Conservation (phyloP, 345 rosid genomes). For the Gossypium longicalyx region DNA sequence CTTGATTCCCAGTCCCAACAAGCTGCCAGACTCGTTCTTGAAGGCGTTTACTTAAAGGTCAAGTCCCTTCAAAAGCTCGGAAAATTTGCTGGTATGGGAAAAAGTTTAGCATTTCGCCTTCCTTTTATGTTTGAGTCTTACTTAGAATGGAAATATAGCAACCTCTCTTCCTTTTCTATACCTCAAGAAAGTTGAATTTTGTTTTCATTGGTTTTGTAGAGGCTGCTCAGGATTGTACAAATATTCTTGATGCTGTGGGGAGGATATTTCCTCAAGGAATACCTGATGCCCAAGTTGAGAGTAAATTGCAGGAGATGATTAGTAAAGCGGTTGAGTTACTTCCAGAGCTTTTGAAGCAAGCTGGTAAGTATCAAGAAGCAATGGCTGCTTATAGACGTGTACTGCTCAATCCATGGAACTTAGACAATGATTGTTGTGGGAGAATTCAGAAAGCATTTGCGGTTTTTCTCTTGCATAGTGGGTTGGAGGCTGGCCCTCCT, state of each 20-base stretch:
- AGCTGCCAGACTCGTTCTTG: constrained; percentile 80
- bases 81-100: constrained; percentile 49
- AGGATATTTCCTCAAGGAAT: constrained; percentile 76
- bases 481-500: constrained; percentile 77
- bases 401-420: constrained; percentile 86
- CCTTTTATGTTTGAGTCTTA: constrained; percentile 8
- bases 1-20: constrained; percentile 55
- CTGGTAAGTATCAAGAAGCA: constrained; percentile 63
- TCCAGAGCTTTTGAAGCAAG: constrained; percentile 79
- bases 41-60: constrained; percentile 84
- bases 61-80: constrained; percentile 94
- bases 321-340: constrained; percentile 91
- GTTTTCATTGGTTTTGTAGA: constrained; percentile 39
- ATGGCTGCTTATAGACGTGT: constrained; percentile 76
- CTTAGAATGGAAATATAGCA: constrained; percentile 7
- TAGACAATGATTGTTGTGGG: constrained; percentile 64
- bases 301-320: constrained; percentile 66
- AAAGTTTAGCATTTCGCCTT: neutral
- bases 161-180: neutral
- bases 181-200: neutral
- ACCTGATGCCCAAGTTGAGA: constrained; percentile 74
- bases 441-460: constrained; percentile 88
- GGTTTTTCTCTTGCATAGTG: constrained; percentile 74
- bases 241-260: constrained; percentile 87
- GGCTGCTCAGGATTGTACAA: constrained; percentile 79